Percentiles rank a stretch among this genome's conserved stretches.
phyloP scores from a whole-genome alignment of 345 rosid species.

The Brassica juncea region DNA sequence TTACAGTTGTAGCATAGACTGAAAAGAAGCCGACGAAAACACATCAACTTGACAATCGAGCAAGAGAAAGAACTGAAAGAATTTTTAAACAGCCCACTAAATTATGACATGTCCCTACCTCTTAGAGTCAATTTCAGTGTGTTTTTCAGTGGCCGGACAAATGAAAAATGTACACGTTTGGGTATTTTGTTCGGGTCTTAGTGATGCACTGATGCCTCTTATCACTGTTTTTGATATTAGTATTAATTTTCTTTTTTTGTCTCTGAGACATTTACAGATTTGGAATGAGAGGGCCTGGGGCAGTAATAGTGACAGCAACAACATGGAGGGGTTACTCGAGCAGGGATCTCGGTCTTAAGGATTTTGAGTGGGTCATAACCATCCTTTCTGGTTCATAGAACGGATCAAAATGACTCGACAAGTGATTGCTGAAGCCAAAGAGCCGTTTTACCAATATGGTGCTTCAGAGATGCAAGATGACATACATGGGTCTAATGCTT shows the following conservation, averaged over 20 bases:
- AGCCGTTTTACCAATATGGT: slow-evolving; percentile 40
- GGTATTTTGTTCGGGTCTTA: background rate
- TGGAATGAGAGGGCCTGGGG: background rate
- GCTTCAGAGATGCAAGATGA: slow-evolving; percentile 74
- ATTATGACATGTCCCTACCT: too few species aligned
- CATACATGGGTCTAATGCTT: slow-evolving; percentile 40
- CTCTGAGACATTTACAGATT: background rate
- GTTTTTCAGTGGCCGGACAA: background rate
- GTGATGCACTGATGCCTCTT: background rate
- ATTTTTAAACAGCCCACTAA: background rate
- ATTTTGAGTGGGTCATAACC: background rate
- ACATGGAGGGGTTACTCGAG: background rate
- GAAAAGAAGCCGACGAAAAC: background rate
- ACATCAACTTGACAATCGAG: background rate
- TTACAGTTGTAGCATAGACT: background rate
- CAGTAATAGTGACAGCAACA: background rate
- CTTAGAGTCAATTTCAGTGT: too few species aligned
- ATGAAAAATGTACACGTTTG: background rate
- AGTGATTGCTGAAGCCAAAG: background rate
- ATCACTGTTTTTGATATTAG: background rate
- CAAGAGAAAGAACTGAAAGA: too few species aligned
- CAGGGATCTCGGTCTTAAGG: background rate
- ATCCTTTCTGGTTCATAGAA: background rate
- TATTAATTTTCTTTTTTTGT: too few species aligned
- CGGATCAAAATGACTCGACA: background rate